Percentiles rank a stretch among this genome's conserved stretches.
phyloP scores from a whole-genome alignment of 371 early-diverging fungal genomes.

The Syncephalastrum sp. region DNA sequence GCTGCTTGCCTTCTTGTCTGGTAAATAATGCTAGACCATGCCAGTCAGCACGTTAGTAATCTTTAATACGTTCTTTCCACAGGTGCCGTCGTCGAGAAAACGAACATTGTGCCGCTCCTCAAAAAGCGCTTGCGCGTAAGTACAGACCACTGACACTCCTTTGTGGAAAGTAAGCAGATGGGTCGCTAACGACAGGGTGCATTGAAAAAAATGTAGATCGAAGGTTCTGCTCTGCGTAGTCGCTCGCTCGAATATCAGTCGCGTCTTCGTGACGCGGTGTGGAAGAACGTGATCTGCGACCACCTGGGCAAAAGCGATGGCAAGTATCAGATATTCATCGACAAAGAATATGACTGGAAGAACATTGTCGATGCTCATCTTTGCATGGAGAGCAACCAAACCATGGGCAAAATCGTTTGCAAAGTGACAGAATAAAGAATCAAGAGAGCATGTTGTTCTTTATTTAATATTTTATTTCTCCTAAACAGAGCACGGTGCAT shows the following conservation, averaged over 20 bases:
- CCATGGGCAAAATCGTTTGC: conserved; percentile 63
- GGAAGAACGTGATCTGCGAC: conserved; percentile 45
- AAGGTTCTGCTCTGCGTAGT: conserved; percentile 71
- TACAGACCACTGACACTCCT: not conserved
- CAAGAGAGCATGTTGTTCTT: not conserved
- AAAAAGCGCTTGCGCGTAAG: conserved; percentile 64
- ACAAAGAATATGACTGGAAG: conserved; percentile 64
- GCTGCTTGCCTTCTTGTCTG: conserved; percentile 65
- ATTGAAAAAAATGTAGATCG: conserved; percentile 36
- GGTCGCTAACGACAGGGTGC: not conserved
- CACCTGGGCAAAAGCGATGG: conserved; percentile 41
- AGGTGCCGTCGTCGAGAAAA: conserved; percentile 46
- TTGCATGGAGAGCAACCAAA: conserved; percentile 63
- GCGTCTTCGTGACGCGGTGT: conserved; percentile 46
- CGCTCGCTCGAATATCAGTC: conserved; percentile 64
- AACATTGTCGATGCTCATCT: conserved; percentile 65
- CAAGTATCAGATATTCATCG: conserved; percentile 53
- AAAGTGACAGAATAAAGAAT: conserved; percentile 20
- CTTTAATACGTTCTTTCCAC: not conserved
- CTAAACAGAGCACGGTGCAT: conserved; percentile 4
- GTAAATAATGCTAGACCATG: conserved; percentile 16
- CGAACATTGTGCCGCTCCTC: conserved; percentile 54
- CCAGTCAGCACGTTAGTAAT: no score
- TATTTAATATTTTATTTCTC: conserved; percentile 21
- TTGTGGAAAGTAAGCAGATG: not conserved